Evolutionary conservation across 1,284 basidiomycete species (phyloP).

Genomic region (Pseudozyma thailandica): DNA sequence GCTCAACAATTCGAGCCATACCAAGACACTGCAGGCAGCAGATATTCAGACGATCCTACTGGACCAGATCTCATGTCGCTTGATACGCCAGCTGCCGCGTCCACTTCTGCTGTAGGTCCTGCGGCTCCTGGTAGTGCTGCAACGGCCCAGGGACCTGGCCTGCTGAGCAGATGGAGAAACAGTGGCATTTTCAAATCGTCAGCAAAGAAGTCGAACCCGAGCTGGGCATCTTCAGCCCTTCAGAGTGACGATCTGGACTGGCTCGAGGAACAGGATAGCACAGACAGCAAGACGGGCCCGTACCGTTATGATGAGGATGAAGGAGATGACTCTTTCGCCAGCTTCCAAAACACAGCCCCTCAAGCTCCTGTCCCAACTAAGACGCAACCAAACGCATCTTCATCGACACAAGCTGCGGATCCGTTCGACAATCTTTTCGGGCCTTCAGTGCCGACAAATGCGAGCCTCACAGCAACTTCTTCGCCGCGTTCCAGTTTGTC

Average conservation of each 20-base stretch:
- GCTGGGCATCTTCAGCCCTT: constrained; percentile 19
- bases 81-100: constrained; percentile 12
- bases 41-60: constrained; percentile 34
- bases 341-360: constrained; percentile 13
- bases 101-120: neutral
- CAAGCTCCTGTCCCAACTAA: constrained; percentile 2
- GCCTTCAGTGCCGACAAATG: constrained; percentile 9
- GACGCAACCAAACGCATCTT: neutral
- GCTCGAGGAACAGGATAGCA: constrained; percentile 37
- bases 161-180: constrained; percentile 39
- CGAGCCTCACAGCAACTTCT: constrained; percentile 16
- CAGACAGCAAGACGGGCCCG: constrained; percentile 10
- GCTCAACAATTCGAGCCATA: constrained; percentile 24
- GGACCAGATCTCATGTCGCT: constrained; percentile 43
- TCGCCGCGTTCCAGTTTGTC: constrained; percentile 32
- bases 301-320: constrained; percentile 29
- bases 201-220: constrained; percentile 16
- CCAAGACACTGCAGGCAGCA: constrained; percentile 15
- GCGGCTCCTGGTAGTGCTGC: neutral
- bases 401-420: constrained; percentile 8
- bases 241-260: constrained; percentile 34
- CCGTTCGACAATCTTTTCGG: constrained; percentile 26
- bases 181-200: constrained; percentile 34
- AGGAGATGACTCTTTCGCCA: constrained; percentile 26
- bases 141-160: constrained; percentile 18